Percentiles rank a stretch among this genome's conserved stretches.
phyloP scores from a whole-genome alignment of 371 early-diverging fungal genomes.

The Syncephalis fuscata region DNA sequence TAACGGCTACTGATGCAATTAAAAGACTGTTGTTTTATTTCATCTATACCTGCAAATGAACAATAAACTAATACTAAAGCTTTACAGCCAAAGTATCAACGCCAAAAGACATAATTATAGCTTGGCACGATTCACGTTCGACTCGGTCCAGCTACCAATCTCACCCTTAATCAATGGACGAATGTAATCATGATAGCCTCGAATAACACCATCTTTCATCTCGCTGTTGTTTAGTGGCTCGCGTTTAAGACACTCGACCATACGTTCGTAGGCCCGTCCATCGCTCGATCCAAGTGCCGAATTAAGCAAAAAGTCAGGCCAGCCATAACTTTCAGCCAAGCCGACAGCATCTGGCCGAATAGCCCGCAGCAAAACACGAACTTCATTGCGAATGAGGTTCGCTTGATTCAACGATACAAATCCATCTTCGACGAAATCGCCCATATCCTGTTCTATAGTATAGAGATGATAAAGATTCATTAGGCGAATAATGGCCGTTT shows the following conservation, averaged over 20 bases:
- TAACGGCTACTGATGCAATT: no score
- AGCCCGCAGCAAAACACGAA: slow-evolving; percentile 21
- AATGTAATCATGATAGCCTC: slow-evolving; percentile 33
- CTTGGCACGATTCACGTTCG: no score
- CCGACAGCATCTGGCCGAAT: slow-evolving; percentile 55
- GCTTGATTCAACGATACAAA: slow-evolving; percentile 29
- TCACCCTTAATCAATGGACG: slow-evolving; percentile 22
- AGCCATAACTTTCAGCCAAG: slow-evolving; percentile 51
- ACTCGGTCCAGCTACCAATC: not conserved
- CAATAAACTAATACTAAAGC: no score
- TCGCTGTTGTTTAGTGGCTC: slow-evolving; percentile 40
- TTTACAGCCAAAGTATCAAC: no score
- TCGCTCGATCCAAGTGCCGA: slow-evolving; percentile 53
- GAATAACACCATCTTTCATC: slow-evolving; percentile 18
- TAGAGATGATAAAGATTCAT: slow-evolving; percentile 18
- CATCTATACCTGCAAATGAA: no score
- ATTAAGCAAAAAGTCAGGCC: slow-evolving; percentile 47
- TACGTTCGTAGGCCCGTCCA: slow-evolving; percentile 52
- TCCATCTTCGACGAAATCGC: slow-evolving; percentile 38
- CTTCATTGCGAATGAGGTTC: slow-evolving; percentile 18
- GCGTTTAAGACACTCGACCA: slow-evolving; percentile 37
- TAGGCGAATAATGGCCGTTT: slow-evolving; percentile 9
- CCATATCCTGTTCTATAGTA: slow-evolving; percentile 39
- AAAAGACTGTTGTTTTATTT: no score
- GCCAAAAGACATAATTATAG: no score